These are phyloP conservation scores for Clavispora phyllophila DNA, from an alignment of 805 yeast genomes.

Conservation along the genomic window DNA sequence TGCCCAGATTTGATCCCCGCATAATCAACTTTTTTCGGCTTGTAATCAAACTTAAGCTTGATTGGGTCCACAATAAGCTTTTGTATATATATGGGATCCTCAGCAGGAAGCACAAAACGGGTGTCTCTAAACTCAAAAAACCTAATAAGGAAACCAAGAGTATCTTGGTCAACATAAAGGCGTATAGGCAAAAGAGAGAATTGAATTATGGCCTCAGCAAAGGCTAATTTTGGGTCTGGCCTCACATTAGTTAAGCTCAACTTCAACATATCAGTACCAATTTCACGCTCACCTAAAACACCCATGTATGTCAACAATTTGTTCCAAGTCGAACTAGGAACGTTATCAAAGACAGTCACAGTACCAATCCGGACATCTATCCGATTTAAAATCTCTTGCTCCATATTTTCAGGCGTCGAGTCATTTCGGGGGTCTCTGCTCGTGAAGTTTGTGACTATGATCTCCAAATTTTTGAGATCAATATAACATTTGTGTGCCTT, in stretches of 20 bases:
- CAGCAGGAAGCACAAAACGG: constrained; percentile 59
- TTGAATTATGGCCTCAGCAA: constrained; percentile 58
- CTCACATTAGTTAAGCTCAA: constrained; percentile 52
- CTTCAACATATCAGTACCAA: constrained; percentile 58
- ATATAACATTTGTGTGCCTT: constrained; percentile 52
- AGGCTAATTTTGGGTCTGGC: constrained; percentile 60
- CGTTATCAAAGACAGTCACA: constrained; percentile 65
- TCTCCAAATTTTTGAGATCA: constrained; percentile 50
- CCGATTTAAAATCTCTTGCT: constrained; percentile 44
- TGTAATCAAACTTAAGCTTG: constrained; percentile 73
- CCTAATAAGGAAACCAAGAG: constrained; percentile 74
- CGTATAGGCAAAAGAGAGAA: constrained; percentile 66
- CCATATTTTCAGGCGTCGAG: constrained; percentile 24
- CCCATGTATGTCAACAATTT: constrained; percentile 69
- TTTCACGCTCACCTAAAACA: constrained; percentile 65
- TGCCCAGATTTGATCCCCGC: constrained; percentile 83
- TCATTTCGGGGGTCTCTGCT: constrained; percentile 44
- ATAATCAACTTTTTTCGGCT: constrained; percentile 85
- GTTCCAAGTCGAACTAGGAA: constrained; percentile 88
- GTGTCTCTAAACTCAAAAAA: constrained; percentile 77
- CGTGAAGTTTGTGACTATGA: constrained; percentile 41
- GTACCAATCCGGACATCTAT: constrained; percentile 47
- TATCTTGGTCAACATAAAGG: constrained; percentile 88
- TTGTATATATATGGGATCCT: constrained; percentile 65
- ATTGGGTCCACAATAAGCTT: constrained; percentile 58